Base-by-base conservation (phyloP, 139 green algal species). In the Chlamydomonas schloesseri region DNA sequence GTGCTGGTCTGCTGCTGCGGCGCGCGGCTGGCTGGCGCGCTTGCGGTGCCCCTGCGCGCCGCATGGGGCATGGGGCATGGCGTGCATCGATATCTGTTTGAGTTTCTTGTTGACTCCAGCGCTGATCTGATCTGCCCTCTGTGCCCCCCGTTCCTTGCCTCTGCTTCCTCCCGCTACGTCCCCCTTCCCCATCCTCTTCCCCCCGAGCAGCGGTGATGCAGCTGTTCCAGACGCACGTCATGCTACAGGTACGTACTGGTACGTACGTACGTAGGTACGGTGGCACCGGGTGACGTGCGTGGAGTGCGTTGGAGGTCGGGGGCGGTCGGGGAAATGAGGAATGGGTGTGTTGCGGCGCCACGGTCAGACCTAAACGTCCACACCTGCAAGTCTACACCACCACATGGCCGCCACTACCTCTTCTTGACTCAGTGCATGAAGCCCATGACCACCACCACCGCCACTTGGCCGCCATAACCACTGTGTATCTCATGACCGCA, bases 211-310 rank as follows among this genome's bases (percentile, higher is more conserved):
- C 31, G 14, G 62, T 65, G 34, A 81, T 84, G 73, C 81, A 88
- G 67, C 73, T 90, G 55, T 88, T 80, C 70, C 87, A 90, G 68
- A 60, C 81, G 36, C 36, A 79, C 15, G 69, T 74, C 29, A 64
- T 90, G 65, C 57, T 90, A 65, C 73, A 90, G 86, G 86, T 90
- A 28, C 24, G 64, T 10, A 57, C 50, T 57, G 50, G 11, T 57
- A 57, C 50, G 11, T 11, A 14, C 50, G 14, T 57, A 37, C 34
- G 70, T 31, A 29, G 24, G 33, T 18, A 26, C 29, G 31, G 28
- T 58, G 31, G 8, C 24, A 1, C 10, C 47, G 34, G 28, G 50
- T 81, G 73, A 26, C 0, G 15, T 53, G 0, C 24, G 3, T 8
- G 1, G 4, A 20, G 17, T n/a, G 47, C 3, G 6, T 57, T 70